Base-by-base conservation (phyloP, 352 stramenopile species). In the Peronospora farinosa region DNA sequence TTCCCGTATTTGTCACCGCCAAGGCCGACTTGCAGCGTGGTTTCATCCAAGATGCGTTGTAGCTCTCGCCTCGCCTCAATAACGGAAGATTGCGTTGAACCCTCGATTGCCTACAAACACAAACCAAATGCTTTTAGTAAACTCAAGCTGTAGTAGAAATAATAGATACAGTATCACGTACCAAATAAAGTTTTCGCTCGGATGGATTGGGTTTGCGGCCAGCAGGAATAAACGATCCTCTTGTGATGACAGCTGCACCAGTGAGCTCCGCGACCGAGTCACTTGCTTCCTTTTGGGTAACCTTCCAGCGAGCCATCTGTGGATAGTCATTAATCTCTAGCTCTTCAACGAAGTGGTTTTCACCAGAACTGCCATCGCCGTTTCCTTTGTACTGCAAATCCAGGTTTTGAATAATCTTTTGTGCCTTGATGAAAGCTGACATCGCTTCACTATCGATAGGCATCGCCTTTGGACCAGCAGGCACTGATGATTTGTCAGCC, bases 241-340 rank as follows among this genome's bases (percentile, higher is more conserved):
- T 63, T n/a, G 79, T 69, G 41, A 94, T 96, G 47, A 97, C 73
- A 12, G 87, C 86, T 15, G 66, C 83, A 23, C 88, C 88, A 4
- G 87, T 96, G 44, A 93, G 74, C 33, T 97, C 91, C 1, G 81
- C 65, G 6, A 97, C 79, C 12, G 77, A 74, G 39, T 95, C 79
- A 16, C 86, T 83, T 28, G 83, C 78, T 21, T 96, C 85, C 49
- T 92, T 94, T 42, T 94, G 83, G 19, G 80, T 90, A 40, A 95
- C 84, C 41, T 77, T 88, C 70, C 78, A 95, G 10, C 88, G 76
- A 44, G 88, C 91, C 55, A 96, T 84, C 60, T 95, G 78, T 3
- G 91, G 89, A 60, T 96, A 97, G 50, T 97, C 91, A 61, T 97
- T 97, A 65, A 97, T 97, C 55, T 96, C 89, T 13, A 97, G 67